A percentile compares a stretch with the other conserved stretches of the same genome.
Conservation (phyloP, 1,139 yeast species). For the Saccharomyces hybrid region DNA sequence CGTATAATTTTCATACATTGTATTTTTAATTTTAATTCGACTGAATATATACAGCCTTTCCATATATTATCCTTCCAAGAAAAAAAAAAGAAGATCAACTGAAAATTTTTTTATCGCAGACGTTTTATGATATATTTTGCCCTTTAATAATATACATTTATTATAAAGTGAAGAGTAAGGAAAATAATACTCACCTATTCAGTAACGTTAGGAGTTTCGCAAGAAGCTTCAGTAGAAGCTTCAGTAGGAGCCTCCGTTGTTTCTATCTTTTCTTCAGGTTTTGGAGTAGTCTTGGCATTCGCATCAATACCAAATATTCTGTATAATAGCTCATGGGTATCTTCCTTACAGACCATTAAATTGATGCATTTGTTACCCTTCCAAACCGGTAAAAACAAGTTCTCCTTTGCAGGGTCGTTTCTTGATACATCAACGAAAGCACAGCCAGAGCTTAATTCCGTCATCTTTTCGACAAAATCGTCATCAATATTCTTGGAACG, state of each 20-base stretch:
- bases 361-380: constrained; percentile 77
- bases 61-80: neutral
- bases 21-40: neutral
- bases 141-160: neutral
- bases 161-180: neutral
- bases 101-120: neutral
- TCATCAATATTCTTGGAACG: constrained; percentile 46
- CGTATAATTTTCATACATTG: neutral
- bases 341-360: constrained; percentile 91
- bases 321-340: constrained; percentile 79
- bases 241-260: constrained; percentile 1
- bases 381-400: constrained; percentile 84
- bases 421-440: constrained; percentile 68
- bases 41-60: neutral
- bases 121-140: neutral
- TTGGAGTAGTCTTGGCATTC: constrained; percentile 38
- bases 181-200: neutral
- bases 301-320: constrained; percentile 77
- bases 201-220: constrained; percentile 6
- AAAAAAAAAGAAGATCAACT: neutral
- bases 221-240: neutral
- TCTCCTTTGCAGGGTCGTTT: constrained; percentile 48
- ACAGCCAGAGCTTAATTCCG: constrained; percentile 66
- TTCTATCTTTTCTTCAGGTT: constrained; percentile 18
- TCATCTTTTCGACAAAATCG: constrained; percentile 50